These are phyloP conservation scores for Diaporthe caulivora DNA, from an alignment of 2,329 filamentous ascomycete species.

Conservation along the genomic window DNA sequence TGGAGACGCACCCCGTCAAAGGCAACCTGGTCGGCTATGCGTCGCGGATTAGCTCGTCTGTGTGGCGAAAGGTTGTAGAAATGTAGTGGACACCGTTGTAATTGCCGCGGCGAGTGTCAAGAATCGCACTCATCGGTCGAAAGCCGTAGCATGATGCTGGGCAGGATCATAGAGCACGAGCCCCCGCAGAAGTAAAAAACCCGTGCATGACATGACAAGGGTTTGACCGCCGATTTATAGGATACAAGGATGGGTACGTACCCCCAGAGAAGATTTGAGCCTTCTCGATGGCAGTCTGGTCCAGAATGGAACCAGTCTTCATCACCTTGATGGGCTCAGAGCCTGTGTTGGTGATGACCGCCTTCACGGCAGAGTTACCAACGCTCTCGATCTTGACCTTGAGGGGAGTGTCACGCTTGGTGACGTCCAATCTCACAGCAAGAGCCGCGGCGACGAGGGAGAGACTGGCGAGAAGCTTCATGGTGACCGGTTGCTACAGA, in stretches of 20 bases:
- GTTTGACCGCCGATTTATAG: not conserved
- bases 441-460: constrained; percentile 50
- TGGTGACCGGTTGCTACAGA: constrained; percentile 43
- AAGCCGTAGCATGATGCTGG: constrained; percentile 1
- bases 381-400: constrained; percentile 60
- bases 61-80: not conserved
- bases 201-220: not conserved
- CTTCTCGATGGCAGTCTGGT: constrained; percentile 66
- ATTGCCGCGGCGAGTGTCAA: too few species aligned
- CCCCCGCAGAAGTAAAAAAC: not conserved
- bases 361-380: constrained; percentile 66
- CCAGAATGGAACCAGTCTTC: constrained; percentile 66
- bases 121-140: not conserved
- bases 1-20: constrained; percentile 68
- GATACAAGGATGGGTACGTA: constrained; percentile 46
- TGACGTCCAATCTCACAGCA: constrained; percentile 38
- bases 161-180: constrained; percentile 3
- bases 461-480: constrained; percentile 55
- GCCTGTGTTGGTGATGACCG: constrained; percentile 66
- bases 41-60: not conserved
- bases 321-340: constrained; percentile 62
- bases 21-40: constrained; percentile 54
- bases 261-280: constrained; percentile 61
- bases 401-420: constrained; percentile 54
- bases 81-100: not conserved